Evolutionary conservation across 176 grass and related monocot genomes (phyloP).

Genomic region (Stipa capillata): DNA sequence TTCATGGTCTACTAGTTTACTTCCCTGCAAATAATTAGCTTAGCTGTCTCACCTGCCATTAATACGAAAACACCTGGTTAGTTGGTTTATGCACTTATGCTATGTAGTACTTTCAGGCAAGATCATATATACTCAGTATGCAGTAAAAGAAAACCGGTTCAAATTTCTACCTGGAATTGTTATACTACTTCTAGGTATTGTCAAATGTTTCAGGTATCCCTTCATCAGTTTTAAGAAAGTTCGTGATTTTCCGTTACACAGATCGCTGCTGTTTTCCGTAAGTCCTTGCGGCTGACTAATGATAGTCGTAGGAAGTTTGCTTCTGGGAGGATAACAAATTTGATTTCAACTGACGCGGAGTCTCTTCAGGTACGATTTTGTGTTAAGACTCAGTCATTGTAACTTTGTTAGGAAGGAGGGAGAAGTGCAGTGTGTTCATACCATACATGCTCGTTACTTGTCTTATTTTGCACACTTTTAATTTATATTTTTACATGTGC

Average conservation of each 20-base stretch:
- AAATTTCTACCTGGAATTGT: background rate
- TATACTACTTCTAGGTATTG: background rate
- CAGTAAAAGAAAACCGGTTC: background rate
- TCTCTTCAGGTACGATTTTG: slow-evolving; percentile 90
- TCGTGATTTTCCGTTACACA: slow-evolving; percentile 21
- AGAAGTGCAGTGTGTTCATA: background rate
- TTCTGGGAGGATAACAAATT: slow-evolving; percentile 95
- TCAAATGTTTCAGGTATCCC: background rate
- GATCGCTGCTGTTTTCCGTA: slow-evolving; percentile 92
- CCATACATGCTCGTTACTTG: background rate
- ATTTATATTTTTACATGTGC: slow-evolving; percentile 30
- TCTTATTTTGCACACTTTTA: slow-evolving; percentile 8
- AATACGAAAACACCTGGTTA: background rate
- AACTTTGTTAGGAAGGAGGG: background rate
- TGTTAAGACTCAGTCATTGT: background rate
- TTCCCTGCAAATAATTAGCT: background rate
- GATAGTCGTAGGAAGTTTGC: slow-evolving; percentile 83
- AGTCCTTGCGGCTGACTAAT: slow-evolving; percentile 84
- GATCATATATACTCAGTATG: background rate
- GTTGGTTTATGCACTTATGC: background rate
- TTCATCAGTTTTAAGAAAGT: background rate
- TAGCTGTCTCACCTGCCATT: background rate
- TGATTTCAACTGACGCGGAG: slow-evolving; percentile 97
- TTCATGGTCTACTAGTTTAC: background rate
- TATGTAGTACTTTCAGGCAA: background rate